These are phyloP conservation scores for Cajanus cajan DNA, from an alignment of 306 rosid species.

Conservation along the genomic window DNA sequence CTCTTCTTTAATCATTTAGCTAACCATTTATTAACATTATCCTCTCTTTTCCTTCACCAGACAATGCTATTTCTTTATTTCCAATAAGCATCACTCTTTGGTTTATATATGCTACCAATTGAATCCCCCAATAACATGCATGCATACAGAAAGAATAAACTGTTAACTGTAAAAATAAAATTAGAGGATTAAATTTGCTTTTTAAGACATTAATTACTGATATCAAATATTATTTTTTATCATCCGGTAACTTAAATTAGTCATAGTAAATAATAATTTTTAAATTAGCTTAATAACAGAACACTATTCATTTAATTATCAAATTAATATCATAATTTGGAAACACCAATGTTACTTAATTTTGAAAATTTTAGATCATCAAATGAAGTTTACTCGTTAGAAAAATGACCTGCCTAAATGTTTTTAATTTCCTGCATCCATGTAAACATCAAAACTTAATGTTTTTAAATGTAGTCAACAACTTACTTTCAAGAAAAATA, in stretches of 20 bases:
- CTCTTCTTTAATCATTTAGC: neutral
- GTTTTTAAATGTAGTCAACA: too few species aligned
- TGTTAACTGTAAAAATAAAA: neutral
- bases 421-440: too few species aligned
- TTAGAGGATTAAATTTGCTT: neutral
- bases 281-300: neutral
- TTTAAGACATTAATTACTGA: neutral
- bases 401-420: too few species aligned
- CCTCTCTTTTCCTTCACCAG: slow-evolving; percentile 28
- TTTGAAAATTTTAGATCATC: too few species aligned
- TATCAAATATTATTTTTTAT: neutral
- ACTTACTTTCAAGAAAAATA: too few species aligned
- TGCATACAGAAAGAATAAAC: neutral
- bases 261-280: neutral
- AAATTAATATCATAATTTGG: neutral
- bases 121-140: slow-evolving; percentile 20
- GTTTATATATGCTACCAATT: neutral
- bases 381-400: too few species aligned
- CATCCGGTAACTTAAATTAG: neutral
- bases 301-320: neutral
- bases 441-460: too few species aligned
- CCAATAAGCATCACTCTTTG: neutral
- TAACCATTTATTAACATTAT: slow-evolving; percentile 43
- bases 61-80: slow-evolving; percentile 8
- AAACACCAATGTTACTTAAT: too few species aligned